Conservation (phyloP, 495 filamentous ascomycete genomes). For the Diplogelasinospora grovesii region DNA sequence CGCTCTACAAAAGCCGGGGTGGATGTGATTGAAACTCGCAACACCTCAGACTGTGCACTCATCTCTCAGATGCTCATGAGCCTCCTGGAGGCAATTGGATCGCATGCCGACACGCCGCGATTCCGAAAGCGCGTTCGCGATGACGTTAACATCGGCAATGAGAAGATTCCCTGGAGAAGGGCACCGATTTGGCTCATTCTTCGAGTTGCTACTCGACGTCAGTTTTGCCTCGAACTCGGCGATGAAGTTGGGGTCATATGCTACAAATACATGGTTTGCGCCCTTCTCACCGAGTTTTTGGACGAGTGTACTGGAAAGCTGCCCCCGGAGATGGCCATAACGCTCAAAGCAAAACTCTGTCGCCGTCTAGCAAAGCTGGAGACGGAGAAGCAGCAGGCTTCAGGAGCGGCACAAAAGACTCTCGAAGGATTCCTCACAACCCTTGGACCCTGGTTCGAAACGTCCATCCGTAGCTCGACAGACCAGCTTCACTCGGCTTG, state of each 20-base stretch:
- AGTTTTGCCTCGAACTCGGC: constrained; percentile 40
- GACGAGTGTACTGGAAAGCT: constrained; percentile 7
- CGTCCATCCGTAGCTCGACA: constrained; percentile 11
- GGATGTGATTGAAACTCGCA: constrained; percentile 43
- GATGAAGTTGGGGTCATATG: constrained; percentile 37
- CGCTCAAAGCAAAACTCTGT: constrained; percentile 48
- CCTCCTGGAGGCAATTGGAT: constrained; percentile 47
- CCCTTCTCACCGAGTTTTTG: constrained; percentile 38
- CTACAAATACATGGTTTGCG: constrained; percentile 53
- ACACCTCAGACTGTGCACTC: constrained; percentile 47
- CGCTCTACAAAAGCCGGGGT: constrained; percentile 43
- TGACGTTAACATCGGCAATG: constrained; percentile 43
- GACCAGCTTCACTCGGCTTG: constrained; percentile 17
- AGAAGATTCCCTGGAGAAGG: constrained; percentile 50
- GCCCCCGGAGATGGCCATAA: constrained; percentile 4
- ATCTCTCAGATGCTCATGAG: constrained; percentile 52
- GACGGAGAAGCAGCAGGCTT: constrained; percentile 16
- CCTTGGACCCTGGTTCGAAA: constrained; percentile 14
- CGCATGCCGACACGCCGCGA: constrained; percentile 18
- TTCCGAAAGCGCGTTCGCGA: constrained; percentile 54
- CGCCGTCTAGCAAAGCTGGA: constrained; percentile 58
- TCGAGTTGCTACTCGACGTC: constrained; percentile 46
- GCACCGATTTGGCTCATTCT: constrained; percentile 53
- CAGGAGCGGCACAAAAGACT: neutral
- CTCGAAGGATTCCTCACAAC: constrained; percentile 14